A percentile compares a stretch with the other conserved stretches of the same genome.
Conservation (phyloP, 805 yeast genomes). For the Pichia manshurica region DNA sequence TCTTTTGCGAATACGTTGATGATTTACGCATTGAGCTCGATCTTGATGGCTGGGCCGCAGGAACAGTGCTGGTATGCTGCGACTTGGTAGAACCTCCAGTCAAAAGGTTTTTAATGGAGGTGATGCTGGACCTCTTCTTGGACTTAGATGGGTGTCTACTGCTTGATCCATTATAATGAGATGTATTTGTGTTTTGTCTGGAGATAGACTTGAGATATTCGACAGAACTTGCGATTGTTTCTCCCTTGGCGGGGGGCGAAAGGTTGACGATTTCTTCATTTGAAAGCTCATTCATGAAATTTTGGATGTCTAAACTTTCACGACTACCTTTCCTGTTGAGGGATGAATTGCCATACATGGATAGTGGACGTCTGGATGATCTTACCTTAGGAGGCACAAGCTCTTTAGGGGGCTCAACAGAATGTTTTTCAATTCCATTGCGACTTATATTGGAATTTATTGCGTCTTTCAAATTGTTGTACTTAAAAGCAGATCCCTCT, state of each 20-base stretch:
- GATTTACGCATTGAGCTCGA: conserved; percentile 7
- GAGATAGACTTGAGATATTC: conserved; percentile 35
- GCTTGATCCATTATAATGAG: neutral
- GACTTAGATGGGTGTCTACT: conserved; percentile 18
- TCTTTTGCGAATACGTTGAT: conserved; percentile 10
- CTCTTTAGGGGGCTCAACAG: neutral
- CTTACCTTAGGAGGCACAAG: conserved; percentile 5
- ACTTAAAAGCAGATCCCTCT: conserved; percentile 1
- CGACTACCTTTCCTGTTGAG: conserved; percentile 7
- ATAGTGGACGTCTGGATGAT: conserved; percentile 9
- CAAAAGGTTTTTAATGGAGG: conserved; percentile 30
- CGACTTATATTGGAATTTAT: neutral
- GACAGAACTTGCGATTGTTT: conserved; percentile 31
- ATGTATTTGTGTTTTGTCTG: conserved; percentile 26
- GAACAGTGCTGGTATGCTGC: conserved; percentile 7
- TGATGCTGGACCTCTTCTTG: conserved; percentile 31
- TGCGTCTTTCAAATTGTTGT: conserved; percentile 5
- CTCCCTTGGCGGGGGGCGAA: conserved; percentile 19
- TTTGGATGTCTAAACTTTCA: conserved; percentile 12
- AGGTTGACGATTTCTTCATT: conserved; percentile 30
- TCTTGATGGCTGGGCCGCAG: conserved; percentile 18
- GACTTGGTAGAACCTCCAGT: conserved; percentile 31
- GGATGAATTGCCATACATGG: conserved; percentile 10
- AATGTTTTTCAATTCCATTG: neutral
- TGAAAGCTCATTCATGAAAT: conserved; percentile 17